Base-by-base conservation (phyloP, 1,139 yeast species). In the Yamadazyma conglobata region DNA sequence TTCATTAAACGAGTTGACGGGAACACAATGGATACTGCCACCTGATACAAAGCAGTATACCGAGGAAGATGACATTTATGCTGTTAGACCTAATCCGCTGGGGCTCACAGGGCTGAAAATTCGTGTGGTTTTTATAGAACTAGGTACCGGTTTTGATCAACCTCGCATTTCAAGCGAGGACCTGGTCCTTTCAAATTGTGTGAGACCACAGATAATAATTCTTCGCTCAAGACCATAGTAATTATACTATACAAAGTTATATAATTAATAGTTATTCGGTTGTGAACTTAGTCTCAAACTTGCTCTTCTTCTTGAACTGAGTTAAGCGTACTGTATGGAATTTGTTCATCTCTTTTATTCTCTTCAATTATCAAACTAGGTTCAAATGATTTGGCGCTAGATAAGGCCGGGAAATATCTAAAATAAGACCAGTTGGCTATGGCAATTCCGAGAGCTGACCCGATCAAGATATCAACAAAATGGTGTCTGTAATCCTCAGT, bases 401-500 rank as follows among this genome's bases (percentile, higher is more conserved):
- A 24, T 22, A 60, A 33, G 5, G 37, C 17, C 4, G 70, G 69
- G 43, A 65, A 67, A 25, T 61, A 50, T 21, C 70, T 47, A 37
- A 57, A 56, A 47, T 67, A 67, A 27, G 62, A 55, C 69, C 69
- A 64, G 13, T 31, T 33, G 1, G 62, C 66, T 22, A 65, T 47
- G 10, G 36, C 27, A 7, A 48, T 27, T 0, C 91, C 93, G 6
- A 83, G 47, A 2, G 59, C 15, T 25, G 79, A 64, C 1, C 93
- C 94, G 18, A 75, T 47, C 1, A 78, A 39, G 2, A 84, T 75
- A 54, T 84, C 94, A 9, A 78, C 61, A 43, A 80, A 81, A 52
- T 82, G 89, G 48, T 83, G 93, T 53, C 89, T 70, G 52, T 83
- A 84, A 55, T 84, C 95, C 47, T 80, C 79, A 2, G 88, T 79